A percentile compares a stretch with the other conserved stretches of the same genome.
Evolutionary conservation across 176 grass and related monocot genomes (phyloP).

Genomic region (Carex myosuroides): DNA sequence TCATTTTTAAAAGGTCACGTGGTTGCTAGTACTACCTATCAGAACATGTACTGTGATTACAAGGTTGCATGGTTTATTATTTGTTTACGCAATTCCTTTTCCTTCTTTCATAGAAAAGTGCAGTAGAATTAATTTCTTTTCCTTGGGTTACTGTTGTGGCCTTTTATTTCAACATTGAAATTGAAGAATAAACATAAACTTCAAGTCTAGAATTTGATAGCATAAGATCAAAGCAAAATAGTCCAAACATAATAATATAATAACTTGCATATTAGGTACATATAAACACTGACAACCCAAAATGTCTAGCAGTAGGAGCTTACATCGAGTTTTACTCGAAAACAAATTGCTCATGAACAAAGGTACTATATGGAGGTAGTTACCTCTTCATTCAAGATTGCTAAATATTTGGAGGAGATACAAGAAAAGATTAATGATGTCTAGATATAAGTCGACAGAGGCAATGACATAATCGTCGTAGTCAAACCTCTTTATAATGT

Average conservation of each 20-base stretch:
- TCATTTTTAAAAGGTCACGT: background rate
- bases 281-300: background rate
- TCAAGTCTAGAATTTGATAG: background rate
- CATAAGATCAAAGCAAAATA: background rate
- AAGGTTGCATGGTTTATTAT: background rate
- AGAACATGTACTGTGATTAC: background rate
- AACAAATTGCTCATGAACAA: background rate
- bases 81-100: background rate
- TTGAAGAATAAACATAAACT: background rate
- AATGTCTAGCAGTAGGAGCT: background rate
- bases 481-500: constrained; percentile 47
- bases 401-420: constrained; percentile 26
- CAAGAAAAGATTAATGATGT: constrained; percentile 58
- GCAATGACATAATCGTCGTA: constrained; percentile 50
- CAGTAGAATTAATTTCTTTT: background rate
- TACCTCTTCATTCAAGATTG: constrained; percentile 27
- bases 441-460: constrained; percentile 45
- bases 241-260: background rate
- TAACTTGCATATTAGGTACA: background rate
- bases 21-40: background rate
- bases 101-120: background rate
- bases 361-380: background rate
- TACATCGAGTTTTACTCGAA: background rate
- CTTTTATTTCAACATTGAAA: background rate
- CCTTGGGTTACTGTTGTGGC: background rate